Base-by-base conservation (phyloP, 768 basidiomycete species). In the Obba rivulosa region DNA sequence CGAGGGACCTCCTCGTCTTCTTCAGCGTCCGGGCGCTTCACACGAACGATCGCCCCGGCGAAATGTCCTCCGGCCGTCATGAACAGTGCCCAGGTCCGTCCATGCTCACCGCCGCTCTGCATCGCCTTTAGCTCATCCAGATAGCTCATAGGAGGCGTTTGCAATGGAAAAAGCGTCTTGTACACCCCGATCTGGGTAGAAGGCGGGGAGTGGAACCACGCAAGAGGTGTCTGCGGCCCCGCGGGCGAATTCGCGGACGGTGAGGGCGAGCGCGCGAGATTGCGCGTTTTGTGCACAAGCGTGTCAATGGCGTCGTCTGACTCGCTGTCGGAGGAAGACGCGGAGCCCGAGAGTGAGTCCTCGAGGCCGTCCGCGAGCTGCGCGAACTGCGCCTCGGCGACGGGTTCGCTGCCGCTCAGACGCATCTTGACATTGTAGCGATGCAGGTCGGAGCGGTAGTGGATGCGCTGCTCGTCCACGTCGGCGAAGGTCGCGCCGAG, bases 61-160 rank as follows among this genome's bases (percentile, higher is more conserved):
- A 99, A 98, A 66, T 99, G 96, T 10, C 96, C 96, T 18, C 96
- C 94, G 0, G 96, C 96, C 35, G 87, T 82, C 92, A 97, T 96
- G 59, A 99, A 87, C 76, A 98, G 66, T 0, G 92, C 90, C 88
- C 94, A 95, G 50, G 79, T 86, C 34, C 92, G 73, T 14, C 83
- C 89, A 16, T 73, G 68, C 3, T 65, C 62, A 11, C 68, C 64
- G 8, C 69, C 66, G 4, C 57, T 57, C 62, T 92, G 92, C 72
- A 92, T 75, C n/a, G 67, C 67, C 54, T 69, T 76, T 18, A 94
- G 67, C 51, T 82, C 80, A 2, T 75, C 57, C 8, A 93, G 66
- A 61, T 87, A 83, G 8, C 64, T 63, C 0, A 66, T 56, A 4
- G 71, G 58, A 3, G 74, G 63, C 18, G 71, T 66, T 9, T 53